Conservation (phyloP, 345 rosid species). For the Streptanthus diversifolius region DNA sequence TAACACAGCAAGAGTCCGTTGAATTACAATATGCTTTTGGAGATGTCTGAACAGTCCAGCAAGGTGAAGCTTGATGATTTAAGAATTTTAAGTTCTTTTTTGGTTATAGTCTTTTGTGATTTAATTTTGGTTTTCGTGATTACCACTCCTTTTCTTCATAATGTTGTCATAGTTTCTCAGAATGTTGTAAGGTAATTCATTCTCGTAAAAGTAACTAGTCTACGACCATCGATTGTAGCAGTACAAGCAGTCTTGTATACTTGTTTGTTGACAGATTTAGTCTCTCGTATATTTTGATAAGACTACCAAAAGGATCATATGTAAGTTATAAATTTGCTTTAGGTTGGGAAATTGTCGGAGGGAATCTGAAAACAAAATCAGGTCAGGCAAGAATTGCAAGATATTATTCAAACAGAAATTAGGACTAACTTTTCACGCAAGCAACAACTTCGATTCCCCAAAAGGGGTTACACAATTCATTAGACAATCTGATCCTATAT, state of each 20-base stretch:
- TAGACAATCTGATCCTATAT: conserved; percentile 23
- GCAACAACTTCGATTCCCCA: conserved; percentile 20
- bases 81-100: not conserved
- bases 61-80: not conserved
- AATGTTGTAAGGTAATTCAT: not conserved
- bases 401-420: not conserved
- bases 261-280: not conserved
- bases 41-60: not conserved
- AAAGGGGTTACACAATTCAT: conserved; percentile 27
- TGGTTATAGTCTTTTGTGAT: no score
- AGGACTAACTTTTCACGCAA: conserved; percentile 21
- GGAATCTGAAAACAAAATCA: not conserved
- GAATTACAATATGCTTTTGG: not conserved
- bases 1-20: not conserved
- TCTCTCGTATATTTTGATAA: not conserved
- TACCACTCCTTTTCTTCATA: not conserved
- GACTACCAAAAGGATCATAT: not conserved
- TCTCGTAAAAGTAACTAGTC: not conserved
- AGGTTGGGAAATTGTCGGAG: not conserved
- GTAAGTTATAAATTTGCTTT: not conserved
- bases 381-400: not conserved
- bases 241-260: not conserved
- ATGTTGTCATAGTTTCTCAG: not conserved
- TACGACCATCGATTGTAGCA: not conserved
- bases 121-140: not conserved